Evolutionary conservation across 2,329 filamentous ascomycete genomes (phyloP).

Genomic region (Lecanosticta acicola): DNA sequence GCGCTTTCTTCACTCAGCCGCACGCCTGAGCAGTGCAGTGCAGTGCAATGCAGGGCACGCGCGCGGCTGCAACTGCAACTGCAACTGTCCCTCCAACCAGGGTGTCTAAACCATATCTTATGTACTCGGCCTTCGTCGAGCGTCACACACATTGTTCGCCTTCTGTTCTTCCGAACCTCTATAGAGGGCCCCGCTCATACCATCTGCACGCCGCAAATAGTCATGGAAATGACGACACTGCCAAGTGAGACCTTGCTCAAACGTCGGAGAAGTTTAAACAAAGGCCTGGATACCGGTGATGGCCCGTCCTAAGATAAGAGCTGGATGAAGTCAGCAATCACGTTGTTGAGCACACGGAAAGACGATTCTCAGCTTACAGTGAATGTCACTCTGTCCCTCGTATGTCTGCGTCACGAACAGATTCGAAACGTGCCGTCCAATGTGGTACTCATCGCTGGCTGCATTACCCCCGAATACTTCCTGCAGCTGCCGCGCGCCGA

Average conservation of each 20-base stretch:
- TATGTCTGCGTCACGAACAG: slow-evolving; percentile 97
- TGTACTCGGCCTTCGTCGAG: not conserved
- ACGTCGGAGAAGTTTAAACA: slow-evolving; percentile 24
- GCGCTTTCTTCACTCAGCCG: not conserved
- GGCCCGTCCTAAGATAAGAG: slow-evolving; percentile 47
- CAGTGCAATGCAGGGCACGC: not conserved
- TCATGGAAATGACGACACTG: slow-evolving; percentile 3
- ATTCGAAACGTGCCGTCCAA: slow-evolving; percentile 91
- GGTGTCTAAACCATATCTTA: not conserved
- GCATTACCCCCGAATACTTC: slow-evolving; percentile 97
- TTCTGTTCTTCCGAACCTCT: too few relatives aligned
- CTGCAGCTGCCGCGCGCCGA: slow-evolving; percentile 75
- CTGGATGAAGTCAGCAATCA: slow-evolving; percentile 28
- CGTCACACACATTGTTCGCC: too few relatives aligned
- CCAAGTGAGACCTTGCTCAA: slow-evolving; percentile 1
- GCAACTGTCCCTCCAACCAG: not conserved
- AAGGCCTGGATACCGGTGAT: slow-evolving; percentile 71
- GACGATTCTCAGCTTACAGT: slow-evolving; percentile 62
- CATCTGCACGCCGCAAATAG: slow-evolving; percentile 1
- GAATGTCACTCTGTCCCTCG: slow-evolving; percentile 96
- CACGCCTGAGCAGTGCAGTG: too few relatives aligned
- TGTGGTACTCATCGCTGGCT: slow-evolving; percentile 94
- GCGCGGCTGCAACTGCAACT: not conserved
- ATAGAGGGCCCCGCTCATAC: not conserved
- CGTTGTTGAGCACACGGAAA: slow-evolving; percentile 1